Evolutionary conservation across 2,329 filamentous ascomycete genomes (phyloP).

Genomic region (Colletotrichum chlorophyti): DNA sequence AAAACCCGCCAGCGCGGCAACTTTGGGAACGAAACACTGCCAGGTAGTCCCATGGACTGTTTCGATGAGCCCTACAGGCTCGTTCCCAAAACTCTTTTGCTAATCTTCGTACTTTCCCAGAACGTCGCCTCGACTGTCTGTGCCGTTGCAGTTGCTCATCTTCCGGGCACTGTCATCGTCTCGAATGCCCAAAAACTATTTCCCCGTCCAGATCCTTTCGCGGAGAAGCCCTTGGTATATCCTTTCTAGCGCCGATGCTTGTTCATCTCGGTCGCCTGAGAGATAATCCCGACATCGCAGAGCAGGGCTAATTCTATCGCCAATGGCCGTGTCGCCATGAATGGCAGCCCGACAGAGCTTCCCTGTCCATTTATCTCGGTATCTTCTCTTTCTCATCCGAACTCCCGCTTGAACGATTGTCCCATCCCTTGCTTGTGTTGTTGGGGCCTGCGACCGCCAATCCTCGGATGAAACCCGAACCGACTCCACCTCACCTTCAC

Average conservation of each 20-base stretch:
- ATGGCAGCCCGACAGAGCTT: background rate
- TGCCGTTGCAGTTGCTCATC: background rate
- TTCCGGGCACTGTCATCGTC: conserved; percentile 16
- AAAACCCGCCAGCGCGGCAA: conserved; percentile 7
- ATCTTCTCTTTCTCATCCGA: conserved; percentile 12
- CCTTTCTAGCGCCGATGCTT: conserved; percentile 9
- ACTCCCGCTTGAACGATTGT: background rate
- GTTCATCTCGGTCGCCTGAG: background rate
- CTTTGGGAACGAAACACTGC: background rate
- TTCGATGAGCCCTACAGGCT: background rate
- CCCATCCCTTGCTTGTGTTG: too few species aligned
- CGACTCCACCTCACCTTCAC: background rate
- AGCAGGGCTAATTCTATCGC: too few species aligned
- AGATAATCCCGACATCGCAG: too few species aligned
- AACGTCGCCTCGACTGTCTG: conserved; percentile 7
- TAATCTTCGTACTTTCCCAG: conserved; percentile 17
- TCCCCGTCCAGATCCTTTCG: conserved; percentile 14
- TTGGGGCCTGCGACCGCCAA: conserved; percentile 11
- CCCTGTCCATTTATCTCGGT: conserved; percentile 16
- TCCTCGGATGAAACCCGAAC: conserved; percentile 23
- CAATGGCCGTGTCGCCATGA: too few species aligned
- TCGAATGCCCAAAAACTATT: background rate
- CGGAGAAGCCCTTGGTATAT: conserved; percentile 24
- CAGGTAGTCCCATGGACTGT: background rate
- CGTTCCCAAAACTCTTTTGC: background rate